Percentiles rank a stretch among this genome's conserved stretches.
phyloP scores from a whole-genome alignment of 176 grass and related monocot species.

The Aegilops umbellulata region DNA sequence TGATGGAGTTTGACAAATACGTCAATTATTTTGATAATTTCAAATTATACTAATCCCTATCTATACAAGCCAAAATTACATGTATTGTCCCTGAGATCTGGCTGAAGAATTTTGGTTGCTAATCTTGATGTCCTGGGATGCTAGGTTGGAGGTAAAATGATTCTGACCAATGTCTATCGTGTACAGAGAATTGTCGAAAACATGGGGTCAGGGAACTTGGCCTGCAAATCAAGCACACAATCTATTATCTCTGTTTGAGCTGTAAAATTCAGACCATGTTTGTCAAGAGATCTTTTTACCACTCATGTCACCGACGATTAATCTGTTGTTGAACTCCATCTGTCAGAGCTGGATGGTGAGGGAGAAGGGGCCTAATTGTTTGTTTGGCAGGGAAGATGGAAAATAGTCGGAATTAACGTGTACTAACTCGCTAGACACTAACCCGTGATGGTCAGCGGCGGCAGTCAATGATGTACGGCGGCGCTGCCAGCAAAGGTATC shows the following conservation, averaged over 20 bases:
- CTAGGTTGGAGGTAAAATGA: too few species aligned
- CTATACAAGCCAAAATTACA: background rate
- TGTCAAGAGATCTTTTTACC: conserved; percentile 5
- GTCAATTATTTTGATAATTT: background rate
- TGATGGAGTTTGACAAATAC: background rate
- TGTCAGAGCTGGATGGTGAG: too few species aligned
- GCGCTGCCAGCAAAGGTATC: too few species aligned
- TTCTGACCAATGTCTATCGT: conserved; percentile 43
- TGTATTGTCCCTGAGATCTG: conserved; percentile 65
- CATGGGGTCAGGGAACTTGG: conserved; percentile 38
- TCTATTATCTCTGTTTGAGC: background rate
- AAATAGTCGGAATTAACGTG: too few species aligned
- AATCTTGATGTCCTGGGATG: too few species aligned
- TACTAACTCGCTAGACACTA: too few species aligned
- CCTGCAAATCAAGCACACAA: background rate
- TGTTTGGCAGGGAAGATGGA: too few species aligned
- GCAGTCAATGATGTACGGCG: too few species aligned
- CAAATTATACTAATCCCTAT: background rate
- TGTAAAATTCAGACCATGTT: background rate
- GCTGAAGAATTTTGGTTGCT: conserved; percentile 51
- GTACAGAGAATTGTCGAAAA: conserved; percentile 54
- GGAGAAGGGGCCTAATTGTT: too few species aligned
- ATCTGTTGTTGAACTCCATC: too few species aligned
- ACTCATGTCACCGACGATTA: background rate
- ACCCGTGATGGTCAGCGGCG: too few species aligned